Conservation (phyloP, 768 basidiomycete genomes). For the Galerina sulciceps region DNA sequence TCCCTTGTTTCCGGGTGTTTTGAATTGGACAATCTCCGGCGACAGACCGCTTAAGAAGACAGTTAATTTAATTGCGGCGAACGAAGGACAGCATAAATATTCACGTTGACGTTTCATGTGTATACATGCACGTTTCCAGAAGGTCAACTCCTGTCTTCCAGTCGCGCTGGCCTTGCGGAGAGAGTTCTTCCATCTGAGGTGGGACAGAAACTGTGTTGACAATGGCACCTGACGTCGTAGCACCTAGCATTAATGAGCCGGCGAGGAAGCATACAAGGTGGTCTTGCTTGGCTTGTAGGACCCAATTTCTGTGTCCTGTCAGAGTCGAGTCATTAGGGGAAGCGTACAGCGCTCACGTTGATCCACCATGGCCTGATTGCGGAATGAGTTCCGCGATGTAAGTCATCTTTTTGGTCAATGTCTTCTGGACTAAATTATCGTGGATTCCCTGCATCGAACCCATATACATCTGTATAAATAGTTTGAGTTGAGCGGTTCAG, state of each 20-base stretch:
- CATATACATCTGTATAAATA: slow-evolving; percentile 74
- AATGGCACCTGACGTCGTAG: slow-evolving; percentile 62
- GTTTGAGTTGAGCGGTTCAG: neutral
- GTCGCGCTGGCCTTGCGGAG: slow-evolving; percentile 64
- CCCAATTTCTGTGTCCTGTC: slow-evolving; percentile 58
- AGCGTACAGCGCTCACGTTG: slow-evolving; percentile 27
- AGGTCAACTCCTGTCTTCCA: slow-evolving; percentile 81
- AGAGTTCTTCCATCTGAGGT: slow-evolving; percentile 60
- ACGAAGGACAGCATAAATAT: slow-evolving; percentile 26
- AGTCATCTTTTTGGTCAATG: slow-evolving; percentile 55
- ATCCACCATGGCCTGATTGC: slow-evolving; percentile 35
- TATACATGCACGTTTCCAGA: slow-evolving; percentile 83
- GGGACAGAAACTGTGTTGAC: slow-evolving; percentile 60
- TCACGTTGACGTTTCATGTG: slow-evolving; percentile 79
- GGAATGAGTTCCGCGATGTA: slow-evolving; percentile 84
- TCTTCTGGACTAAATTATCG: slow-evolving; percentile 67
- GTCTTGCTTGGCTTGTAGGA: slow-evolving; percentile 82
- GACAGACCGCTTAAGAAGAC: slow-evolving; percentile 65
- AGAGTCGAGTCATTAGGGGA: neutral
- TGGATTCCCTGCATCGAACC: slow-evolving; percentile 83
- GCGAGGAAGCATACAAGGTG: slow-evolving; percentile 95
- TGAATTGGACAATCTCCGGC: slow-evolving; percentile 88
- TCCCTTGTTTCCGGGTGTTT: slow-evolving; percentile 56
- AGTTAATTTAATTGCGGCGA: neutral
- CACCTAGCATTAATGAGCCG: slow-evolving; percentile 87